Percentiles rank a stretch among this genome's conserved stretches.
Conservation (phyloP, 139 green algal species). For the Closterium sp. region DNA sequence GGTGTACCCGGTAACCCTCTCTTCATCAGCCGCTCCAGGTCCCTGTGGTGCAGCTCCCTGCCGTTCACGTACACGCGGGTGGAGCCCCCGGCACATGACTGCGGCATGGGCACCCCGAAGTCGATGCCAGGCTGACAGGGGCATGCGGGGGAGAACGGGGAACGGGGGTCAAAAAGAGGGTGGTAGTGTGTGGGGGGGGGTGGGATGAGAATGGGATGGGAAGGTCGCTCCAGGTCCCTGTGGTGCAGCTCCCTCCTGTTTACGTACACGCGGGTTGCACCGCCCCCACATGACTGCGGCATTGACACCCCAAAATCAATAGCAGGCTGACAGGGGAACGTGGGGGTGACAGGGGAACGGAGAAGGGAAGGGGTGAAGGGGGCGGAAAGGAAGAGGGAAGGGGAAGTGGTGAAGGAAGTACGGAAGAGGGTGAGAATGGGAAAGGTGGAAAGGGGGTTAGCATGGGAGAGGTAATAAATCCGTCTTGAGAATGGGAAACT, state of each 20-base stretch:
- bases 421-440: too few species aligned
- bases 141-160: neutral
- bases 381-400: too few species aligned
- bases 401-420: too few species aligned
- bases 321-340: too few species aligned
- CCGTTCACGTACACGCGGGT: slow-evolving; percentile 27
- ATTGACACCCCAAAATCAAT: too few species aligned
- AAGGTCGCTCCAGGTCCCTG: neutral
- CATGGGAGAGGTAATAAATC: neutral
- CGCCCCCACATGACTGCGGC: too few species aligned
- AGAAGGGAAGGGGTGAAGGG: too few species aligned
- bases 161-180: neutral
- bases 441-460: neutral
- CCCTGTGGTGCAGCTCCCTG: slow-evolving; percentile 36
- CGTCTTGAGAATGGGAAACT: neutral
- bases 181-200: neutral
- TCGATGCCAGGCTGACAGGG: slow-evolving; percentile 11
- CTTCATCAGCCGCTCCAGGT: neutral
- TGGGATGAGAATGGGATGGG: neutral
- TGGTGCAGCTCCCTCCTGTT: too few species aligned
- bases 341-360: neutral
- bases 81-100: neutral
- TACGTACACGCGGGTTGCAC: too few species aligned
- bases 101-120: neutral
- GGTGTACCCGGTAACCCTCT: neutral